phyloP scores from a whole-genome alignment of 164 flowering plant genomes.

The Euptelea pleiosperma region DNA sequence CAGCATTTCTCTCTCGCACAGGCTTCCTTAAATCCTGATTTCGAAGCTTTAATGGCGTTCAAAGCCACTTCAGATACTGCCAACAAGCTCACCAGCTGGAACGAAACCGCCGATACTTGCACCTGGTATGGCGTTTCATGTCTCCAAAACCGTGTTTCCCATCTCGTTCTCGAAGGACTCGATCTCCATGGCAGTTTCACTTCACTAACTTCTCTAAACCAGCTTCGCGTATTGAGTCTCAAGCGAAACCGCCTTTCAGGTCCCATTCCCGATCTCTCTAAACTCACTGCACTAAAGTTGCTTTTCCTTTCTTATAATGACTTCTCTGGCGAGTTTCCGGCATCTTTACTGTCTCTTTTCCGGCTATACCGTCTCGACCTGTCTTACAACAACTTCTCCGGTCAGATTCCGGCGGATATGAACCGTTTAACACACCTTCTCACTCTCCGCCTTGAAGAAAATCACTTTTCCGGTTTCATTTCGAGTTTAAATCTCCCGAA shows the following conservation, averaged over 20 bases:
- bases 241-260: slow-evolving; percentile 51
- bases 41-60: slow-evolving; percentile 53
- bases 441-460: slow-evolving; percentile 65
- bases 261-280: slow-evolving; percentile 56
- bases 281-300: slow-evolving; percentile 52
- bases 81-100: slow-evolving; percentile 55
- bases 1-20: slow-evolving; percentile 3
- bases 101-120: slow-evolving; percentile 38
- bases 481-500: slow-evolving; percentile 33
- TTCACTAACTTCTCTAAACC: slow-evolving; percentile 41
- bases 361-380: slow-evolving; percentile 73
- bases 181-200: slow-evolving; percentile 39
- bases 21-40: slow-evolving; percentile 38
- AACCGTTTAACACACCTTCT: slow-evolving; percentile 54
- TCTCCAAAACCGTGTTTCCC: slow-evolving; percentile 47
- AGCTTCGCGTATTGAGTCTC: slow-evolving; percentile 68
- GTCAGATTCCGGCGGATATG: slow-evolving; percentile 44
- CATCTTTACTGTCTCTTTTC: slow-evolving; percentile 34
- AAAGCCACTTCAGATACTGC: slow-evolving; percentile 44
- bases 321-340: slow-evolving; percentile 61
- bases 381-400: slow-evolving; percentile 63
- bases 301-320: slow-evolving; percentile 64
- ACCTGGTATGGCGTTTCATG: slow-evolving; percentile 69
- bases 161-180: slow-evolving; percentile 64
- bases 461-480: slow-evolving; percentile 56